A percentile compares a stretch with the other conserved stretches of the same genome.
Evolutionary conservation across 108 stramenopile species (phyloP).

Genomic region (Pseudonitzschia multistriata): DNA sequence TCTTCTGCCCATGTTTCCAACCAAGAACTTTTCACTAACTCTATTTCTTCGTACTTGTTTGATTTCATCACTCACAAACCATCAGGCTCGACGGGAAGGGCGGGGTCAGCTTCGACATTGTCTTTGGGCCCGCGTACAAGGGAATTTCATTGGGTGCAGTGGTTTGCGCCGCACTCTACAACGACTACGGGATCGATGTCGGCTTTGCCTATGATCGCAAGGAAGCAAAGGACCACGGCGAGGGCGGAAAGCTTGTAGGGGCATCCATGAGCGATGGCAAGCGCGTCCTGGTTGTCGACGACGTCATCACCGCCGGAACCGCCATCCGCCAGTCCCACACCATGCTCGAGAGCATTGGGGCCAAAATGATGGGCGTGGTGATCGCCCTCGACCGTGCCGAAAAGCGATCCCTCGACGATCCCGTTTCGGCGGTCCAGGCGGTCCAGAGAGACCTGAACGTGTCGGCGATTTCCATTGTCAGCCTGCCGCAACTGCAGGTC

Average conservation of each 20-base stretch:
- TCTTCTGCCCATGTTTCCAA: not conserved
- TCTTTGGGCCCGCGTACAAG: slow-evolving; percentile 99
- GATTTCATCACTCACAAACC: slow-evolving; percentile 16
- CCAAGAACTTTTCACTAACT: not conserved
- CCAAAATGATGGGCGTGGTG: slow-evolving; percentile 85
- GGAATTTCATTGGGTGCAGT: slow-evolving; percentile 97
- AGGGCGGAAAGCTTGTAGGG: slow-evolving; percentile 95
- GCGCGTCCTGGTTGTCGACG: slow-evolving; percentile 94
- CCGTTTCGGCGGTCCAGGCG: slow-evolving; percentile 88
- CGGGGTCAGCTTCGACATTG: slow-evolving; percentile 86
- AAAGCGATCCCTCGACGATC: slow-evolving; percentile 77
- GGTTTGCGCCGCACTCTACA: slow-evolving; percentile 88
- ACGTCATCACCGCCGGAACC: slow-evolving; percentile 99
- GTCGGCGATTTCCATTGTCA: slow-evolving; percentile 87
- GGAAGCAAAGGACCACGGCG: slow-evolving; percentile 99
- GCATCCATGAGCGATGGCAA: slow-evolving; percentile 80
- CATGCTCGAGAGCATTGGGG: slow-evolving; percentile 77
- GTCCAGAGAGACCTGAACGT: slow-evolving; percentile 83
- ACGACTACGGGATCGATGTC: slow-evolving; percentile 74
- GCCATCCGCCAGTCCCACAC: slow-evolving; percentile 93
- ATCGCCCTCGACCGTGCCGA: slow-evolving; percentile 97
- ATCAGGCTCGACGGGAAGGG: slow-evolving; percentile 55
- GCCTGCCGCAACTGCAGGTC: slow-evolving; percentile 77
- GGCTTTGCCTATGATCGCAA: slow-evolving; percentile 97
- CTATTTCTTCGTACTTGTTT: slow-evolving; percentile 1